Conservation (phyloP, 805 yeast genomes). For the Candida palmyrensis region DNA sequence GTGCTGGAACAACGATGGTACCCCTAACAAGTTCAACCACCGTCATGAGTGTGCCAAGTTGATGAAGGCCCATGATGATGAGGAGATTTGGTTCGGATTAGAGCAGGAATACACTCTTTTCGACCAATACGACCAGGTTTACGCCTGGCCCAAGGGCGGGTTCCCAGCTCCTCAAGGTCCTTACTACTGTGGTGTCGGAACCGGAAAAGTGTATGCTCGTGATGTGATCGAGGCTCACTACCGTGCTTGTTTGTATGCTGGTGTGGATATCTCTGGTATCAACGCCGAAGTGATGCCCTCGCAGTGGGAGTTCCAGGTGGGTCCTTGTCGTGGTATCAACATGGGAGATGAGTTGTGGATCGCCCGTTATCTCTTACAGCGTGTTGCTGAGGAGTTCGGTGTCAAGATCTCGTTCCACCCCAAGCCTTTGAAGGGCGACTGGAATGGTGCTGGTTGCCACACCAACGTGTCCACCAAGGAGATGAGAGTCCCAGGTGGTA, state of each 20-base stretch:
- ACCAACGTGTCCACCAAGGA: constrained; percentile 91
- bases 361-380: constrained; percentile 85
- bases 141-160: constrained; percentile 99
- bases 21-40: constrained; percentile 98
- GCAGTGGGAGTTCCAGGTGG: constrained; percentile 99
- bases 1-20: constrained; percentile 98
- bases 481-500: constrained; percentile 96
- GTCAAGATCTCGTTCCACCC: constrained; percentile 99
- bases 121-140: constrained; percentile 83
- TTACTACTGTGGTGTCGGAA: constrained; percentile 99
- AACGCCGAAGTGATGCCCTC: constrained; percentile 99
- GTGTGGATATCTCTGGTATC: constrained; percentile 88
- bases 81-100: constrained; percentile 93
- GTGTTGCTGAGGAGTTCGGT: constrained; percentile 98
- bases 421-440: constrained; percentile 97
- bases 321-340: constrained; percentile 90
- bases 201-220: constrained; percentile 96
- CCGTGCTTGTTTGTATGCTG: constrained; percentile 95
- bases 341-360: constrained; percentile 99
- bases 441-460: constrained; percentile 99
- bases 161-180: constrained; percentile 99
- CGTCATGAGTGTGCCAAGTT: constrained; percentile 95
- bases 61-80: constrained; percentile 84
- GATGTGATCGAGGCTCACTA: constrained; percentile 99
- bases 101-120: constrained; percentile 98